Base-by-base conservation (phyloP, 306 rosid genomes). In the Fagus sylvatica region DNA sequence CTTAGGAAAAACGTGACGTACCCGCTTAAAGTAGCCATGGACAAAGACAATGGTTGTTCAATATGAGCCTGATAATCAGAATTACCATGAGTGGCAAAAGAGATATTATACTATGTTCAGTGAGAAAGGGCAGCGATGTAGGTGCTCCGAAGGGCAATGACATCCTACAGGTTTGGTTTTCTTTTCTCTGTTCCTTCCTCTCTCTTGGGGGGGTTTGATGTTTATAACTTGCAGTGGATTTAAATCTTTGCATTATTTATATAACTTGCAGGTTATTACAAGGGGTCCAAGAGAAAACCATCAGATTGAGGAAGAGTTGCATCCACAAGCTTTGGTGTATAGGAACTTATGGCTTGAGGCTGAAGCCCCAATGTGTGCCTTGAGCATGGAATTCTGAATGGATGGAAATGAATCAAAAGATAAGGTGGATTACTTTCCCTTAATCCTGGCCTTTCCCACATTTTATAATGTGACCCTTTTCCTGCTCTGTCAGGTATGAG, bases 281-380 rank as follows among this genome's bases (percentile, higher is more conserved):
- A 81, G 74, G 43, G 46, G 77, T 32, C 83, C 76, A n/a, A 81
- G 84, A 53, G 87, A 64, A 79, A 84, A 30, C 54, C 76, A 57
- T 49, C 79, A 71, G 68, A 28, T 54, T 22, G 87, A 76, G 59
- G 89, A 84, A 42, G 83, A 88, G 53, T 54, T 83, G 72, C 82
- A 75, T 11, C 89, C 88, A 12, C 81, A 88, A 74, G 86, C 88
- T 55, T 65, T 48, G 13, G 55, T 89, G 56, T 86, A 79, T 66
- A 74, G 77, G 74, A 88, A 86, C 3, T 77, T 89, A 53, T 89
- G 97, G 97, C 87, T 86, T 51, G 86, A 91, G 69, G 82, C 93
- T 42, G 93, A 87, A 89, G 89, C 90, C 39, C 88, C 84, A 30
- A 75, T 87, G 79, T 68, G 74, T 73, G 80, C 73, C 19, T 76